Conservation (phyloP, 1,284 basidiomycete species). For the Xerocomus nothofagi region DNA sequence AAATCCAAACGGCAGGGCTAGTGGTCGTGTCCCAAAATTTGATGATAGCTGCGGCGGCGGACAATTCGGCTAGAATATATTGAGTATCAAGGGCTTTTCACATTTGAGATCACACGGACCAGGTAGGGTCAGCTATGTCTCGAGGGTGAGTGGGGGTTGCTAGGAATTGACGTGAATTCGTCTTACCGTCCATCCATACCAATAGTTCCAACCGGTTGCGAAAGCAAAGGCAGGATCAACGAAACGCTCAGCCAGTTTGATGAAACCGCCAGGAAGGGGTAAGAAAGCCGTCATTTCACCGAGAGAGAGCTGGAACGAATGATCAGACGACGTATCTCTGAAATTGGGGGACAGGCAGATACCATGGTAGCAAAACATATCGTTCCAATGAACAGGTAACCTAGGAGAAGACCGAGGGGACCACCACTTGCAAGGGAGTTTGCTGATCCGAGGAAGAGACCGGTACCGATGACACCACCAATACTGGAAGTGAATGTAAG, state of each 20-base stretch:
- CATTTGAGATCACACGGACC: conserved; percentile 14
- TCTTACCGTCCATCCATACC: conserved; percentile 58
- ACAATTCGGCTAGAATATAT: conserved; percentile 49
- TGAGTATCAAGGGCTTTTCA: conserved; percentile 1
- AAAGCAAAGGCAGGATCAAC: conserved; percentile 69
- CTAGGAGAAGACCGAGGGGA: conserved; percentile 36
- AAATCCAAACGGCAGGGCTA: conserved; percentile 64
- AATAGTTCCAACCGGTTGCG: conserved; percentile 70
- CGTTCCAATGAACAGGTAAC: conserved; percentile 35
- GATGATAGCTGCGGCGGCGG: conserved; percentile 63
- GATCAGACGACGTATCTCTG: not conserved
- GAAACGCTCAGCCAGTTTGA: conserved; percentile 67
- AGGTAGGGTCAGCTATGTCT: conserved; percentile 27
- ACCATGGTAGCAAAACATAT: conserved; percentile 35
- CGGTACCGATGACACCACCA: conserved; percentile 52
- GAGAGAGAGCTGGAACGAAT: conserved; percentile 29
- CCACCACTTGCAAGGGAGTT: conserved; percentile 31
- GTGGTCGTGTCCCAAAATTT: conserved; percentile 55
- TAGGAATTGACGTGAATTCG: conserved; percentile 20
- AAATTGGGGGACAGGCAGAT: not conserved
- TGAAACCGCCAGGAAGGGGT: conserved; percentile 59
- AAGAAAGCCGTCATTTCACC: conserved; percentile 39
- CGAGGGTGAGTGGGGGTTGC: conserved; percentile 1
- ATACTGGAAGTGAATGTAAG: conserved; percentile 17
- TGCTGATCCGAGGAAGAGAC: conserved; percentile 43